phyloP scores from a whole-genome alignment of 768 basidiomycete genomes.

The Pisolithus orientalis region DNA sequence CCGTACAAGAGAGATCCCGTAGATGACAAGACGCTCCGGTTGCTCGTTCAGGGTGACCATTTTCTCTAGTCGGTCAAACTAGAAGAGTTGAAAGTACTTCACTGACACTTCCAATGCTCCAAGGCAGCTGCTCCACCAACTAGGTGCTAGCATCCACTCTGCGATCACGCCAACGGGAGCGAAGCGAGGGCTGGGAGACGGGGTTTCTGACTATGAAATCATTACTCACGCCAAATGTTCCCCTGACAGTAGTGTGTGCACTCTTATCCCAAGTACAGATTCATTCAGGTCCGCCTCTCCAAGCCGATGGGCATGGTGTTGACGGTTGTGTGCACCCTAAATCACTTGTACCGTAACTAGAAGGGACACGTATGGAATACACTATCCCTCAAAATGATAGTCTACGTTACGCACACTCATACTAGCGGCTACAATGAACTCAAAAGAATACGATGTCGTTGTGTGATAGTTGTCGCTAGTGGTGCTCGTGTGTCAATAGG shows the following conservation, averaged over 20 bases:
- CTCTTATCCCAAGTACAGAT: slow-evolving; percentile 13
- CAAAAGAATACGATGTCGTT: background rate
- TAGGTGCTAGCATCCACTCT: no score
- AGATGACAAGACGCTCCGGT: slow-evolving; percentile 57
- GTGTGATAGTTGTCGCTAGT: slow-evolving; percentile 6
- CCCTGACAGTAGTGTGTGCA: slow-evolving; percentile 7
- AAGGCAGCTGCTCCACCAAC: no score
- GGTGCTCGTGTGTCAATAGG: no score
- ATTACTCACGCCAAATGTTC: background rate
- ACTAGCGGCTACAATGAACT: background rate
- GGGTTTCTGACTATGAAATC: slow-evolving; percentile 4
- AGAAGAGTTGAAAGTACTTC: no score
- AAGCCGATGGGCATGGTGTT: background rate
- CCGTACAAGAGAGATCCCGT: slow-evolving; percentile 54
- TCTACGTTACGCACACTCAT: background rate
- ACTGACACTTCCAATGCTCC: no score
- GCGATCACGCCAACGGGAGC: no score
- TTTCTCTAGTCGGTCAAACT: background rate
- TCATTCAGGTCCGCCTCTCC: slow-evolving; percentile 20
- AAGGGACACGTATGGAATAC: background rate
- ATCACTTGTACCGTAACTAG: background rate
- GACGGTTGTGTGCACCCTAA: background rate
- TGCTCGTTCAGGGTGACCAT: slow-evolving; percentile 30
- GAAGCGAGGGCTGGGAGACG: slow-evolving; percentile 6
- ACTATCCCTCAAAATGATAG: background rate